Base-by-base conservation (phyloP, 2,329 filamentous ascomycete species). In the Diaporthe citri region DNA sequence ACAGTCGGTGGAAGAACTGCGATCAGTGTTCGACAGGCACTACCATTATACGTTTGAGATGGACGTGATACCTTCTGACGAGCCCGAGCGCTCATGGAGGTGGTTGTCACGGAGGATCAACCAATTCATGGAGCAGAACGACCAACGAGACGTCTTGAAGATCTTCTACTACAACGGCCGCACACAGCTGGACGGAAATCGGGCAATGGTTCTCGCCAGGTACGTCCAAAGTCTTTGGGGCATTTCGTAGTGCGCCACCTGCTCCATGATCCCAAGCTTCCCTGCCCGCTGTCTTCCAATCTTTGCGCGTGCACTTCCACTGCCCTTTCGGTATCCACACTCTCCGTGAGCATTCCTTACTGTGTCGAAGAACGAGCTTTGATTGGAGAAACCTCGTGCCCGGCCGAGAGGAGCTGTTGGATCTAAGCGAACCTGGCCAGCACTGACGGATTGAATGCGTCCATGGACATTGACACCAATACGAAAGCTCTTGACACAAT, bases 121-220 rank as follows among this genome's bases (percentile, higher is more conserved):
- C 74, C 85, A 87, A 55, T 91, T 91, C 80, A 85, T 88, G 62
- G 88, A 88, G 73, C 85, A 87, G 36, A 84, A 85, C 52, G 88
- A 91, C 76, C 85, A 87, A 70, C 87, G 89, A 55, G 89, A 91
- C 77, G 86, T 88, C 28, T 80, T 91, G 73, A 91, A 91, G 78
- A 87, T 91, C 73, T 86, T 91, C 62, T 91, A 90, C 79, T 91
- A 91, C 78, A 87, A 85, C 20, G 90, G 90, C 9, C 85, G 88
- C 73, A 90, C 87, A 55, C 89, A 87, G 77, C 82, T 91, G 36
- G 88, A 91, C 77, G 85, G 84, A 9, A 87, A 90, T 73, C 84
- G 88, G 59, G 88, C 91, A 77, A 90, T 91, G 88, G 85, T 90
- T 43, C 82, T 91, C 55, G 85, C 89, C 57, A 91, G 89, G 90